Percentiles rank a stretch among this genome's conserved stretches.
Evolutionary conservation across 2,329 filamentous ascomycete species (phyloP).

Genomic region (Zymoseptoria tritici): DNA sequence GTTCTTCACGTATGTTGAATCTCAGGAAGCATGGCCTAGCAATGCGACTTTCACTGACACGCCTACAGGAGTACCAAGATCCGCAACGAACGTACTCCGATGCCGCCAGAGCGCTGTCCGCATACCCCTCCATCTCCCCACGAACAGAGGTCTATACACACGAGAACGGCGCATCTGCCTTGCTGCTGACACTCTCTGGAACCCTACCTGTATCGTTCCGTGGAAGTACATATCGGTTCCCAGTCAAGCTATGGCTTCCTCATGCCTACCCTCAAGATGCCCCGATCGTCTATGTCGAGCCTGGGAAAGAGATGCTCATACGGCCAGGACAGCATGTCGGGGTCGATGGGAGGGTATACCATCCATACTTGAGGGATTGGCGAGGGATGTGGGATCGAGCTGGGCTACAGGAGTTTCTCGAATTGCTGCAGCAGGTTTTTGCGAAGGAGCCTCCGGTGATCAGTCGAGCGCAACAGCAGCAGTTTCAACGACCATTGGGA

Average conservation of each 20-base stretch:
- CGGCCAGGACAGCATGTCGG: constrained; percentile 92
- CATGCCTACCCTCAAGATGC: constrained; percentile 81
- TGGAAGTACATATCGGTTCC: constrained; percentile 82
- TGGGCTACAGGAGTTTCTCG: constrained; percentile 72
- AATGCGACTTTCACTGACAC: constrained; percentile 13
- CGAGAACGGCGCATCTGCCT: constrained; percentile 75
- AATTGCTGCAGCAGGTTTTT: constrained; percentile 77
- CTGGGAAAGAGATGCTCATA: constrained; percentile 80
- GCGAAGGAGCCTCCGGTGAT: constrained; percentile 91
- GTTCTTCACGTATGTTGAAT: constrained; percentile 54
- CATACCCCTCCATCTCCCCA: constrained; percentile 72
- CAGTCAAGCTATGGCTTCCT: constrained; percentile 86
- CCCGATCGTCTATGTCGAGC: constrained; percentile 81
- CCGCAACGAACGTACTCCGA: constrained; percentile 90
- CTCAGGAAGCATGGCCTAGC: neutral
- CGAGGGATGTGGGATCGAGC: constrained; percentile 77
- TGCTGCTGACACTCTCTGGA: constrained; percentile 78
- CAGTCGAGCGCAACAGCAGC: constrained; percentile 54
- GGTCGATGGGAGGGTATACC: constrained; percentile 85
- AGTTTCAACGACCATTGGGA: constrained; percentile 50
- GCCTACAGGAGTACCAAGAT: constrained; percentile 77
- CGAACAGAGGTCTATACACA: constrained; percentile 95
- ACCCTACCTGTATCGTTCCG: constrained; percentile 89
- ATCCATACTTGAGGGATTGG: constrained; percentile 92
- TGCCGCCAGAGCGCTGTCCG: constrained; percentile 71